Evolutionary conservation across 805 yeast genomes (phyloP).

Genomic region (Pichia cephalocereana): DNA sequence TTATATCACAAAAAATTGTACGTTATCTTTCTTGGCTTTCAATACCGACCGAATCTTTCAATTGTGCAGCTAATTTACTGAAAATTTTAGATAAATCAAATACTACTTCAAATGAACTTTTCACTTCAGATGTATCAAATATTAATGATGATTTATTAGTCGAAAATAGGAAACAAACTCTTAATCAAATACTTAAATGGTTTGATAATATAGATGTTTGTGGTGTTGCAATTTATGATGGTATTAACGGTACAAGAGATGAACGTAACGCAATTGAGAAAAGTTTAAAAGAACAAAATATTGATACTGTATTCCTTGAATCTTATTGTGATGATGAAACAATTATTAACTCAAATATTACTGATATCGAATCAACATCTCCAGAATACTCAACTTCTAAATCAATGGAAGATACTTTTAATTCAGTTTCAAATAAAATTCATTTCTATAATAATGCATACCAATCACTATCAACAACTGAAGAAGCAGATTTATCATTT

Average conservation of each 20-base stretch:
- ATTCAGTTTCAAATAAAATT: constrained; percentile 68
- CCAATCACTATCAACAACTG: constrained; percentile 57
- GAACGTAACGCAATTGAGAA: constrained; percentile 57
- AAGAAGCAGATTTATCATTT: constrained; percentile 64
- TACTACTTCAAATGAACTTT: constrained; percentile 55
- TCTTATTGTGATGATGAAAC: constrained; percentile 83
- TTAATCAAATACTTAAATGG: constrained; percentile 80
- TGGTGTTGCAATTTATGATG: constrained; percentile 88
- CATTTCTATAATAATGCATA: constrained; percentile 64
- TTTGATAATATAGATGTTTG: constrained; percentile 62
- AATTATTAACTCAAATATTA: constrained; percentile 56
- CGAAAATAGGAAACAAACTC: constrained; percentile 64
- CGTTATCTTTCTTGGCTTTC: constrained; percentile 90
- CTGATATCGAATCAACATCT: constrained; percentile 67
- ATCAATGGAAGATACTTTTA: constrained; percentile 62
- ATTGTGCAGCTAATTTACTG: constrained; percentile 81
- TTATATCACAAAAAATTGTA: constrained; percentile 89
- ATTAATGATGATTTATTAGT: constrained; percentile 41
- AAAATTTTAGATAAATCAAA: constrained; percentile 46
- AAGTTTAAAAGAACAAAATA: constrained; percentile 47
- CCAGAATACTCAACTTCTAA: constrained; percentile 63
- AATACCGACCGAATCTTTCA: constrained; percentile 76
- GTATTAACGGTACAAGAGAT: constrained; percentile 75
- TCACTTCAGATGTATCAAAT: constrained; percentile 47
- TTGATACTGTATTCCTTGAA: constrained; percentile 89